phyloP scores from a whole-genome alignment of 306 rosid species.

The Macrotyloma uniflorum region DNA sequence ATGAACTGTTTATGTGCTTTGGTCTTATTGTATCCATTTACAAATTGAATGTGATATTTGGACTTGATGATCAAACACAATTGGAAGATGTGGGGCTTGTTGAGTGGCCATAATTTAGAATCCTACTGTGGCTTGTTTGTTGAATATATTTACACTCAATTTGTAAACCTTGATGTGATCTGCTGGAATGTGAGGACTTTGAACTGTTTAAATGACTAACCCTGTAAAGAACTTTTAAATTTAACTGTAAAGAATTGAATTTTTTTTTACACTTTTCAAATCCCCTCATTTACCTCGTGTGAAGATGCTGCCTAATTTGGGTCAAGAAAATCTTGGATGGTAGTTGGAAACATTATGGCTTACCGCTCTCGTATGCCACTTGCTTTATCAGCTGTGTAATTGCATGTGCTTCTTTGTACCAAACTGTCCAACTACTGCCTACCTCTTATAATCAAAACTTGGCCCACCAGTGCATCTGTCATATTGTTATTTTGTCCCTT shows the following conservation, averaged over 20 bases:
- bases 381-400: constrained; percentile 54
- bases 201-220: background rate
- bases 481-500: constrained; percentile 45
- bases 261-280: background rate
- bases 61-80: constrained; percentile 25
- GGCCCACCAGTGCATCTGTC: constrained; percentile 58
- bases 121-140: constrained; percentile 1
- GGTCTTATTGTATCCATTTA: constrained; percentile 11
- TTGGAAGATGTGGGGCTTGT: constrained; percentile 18
- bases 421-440: constrained; percentile 54
- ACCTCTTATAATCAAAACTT: constrained; percentile 43
- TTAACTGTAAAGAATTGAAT: background rate
- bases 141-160: background rate
- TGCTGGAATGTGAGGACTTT: background rate
- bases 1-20: background rate
- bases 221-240: background rate
- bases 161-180: constrained; percentile 22
- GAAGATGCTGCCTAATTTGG: constrained; percentile 25
- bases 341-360: constrained; percentile 58
- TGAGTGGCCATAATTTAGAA: constrained; percentile 17
- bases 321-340: constrained; percentile 43
- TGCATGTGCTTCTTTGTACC: constrained; percentile 61
- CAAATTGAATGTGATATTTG: constrained; percentile 30
- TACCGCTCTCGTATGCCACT: constrained; percentile 41
- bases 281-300: constrained; percentile 21